phyloP scores from a whole-genome alignment of 345 rosid genomes.

The Gossypium sturtianum region DNA sequence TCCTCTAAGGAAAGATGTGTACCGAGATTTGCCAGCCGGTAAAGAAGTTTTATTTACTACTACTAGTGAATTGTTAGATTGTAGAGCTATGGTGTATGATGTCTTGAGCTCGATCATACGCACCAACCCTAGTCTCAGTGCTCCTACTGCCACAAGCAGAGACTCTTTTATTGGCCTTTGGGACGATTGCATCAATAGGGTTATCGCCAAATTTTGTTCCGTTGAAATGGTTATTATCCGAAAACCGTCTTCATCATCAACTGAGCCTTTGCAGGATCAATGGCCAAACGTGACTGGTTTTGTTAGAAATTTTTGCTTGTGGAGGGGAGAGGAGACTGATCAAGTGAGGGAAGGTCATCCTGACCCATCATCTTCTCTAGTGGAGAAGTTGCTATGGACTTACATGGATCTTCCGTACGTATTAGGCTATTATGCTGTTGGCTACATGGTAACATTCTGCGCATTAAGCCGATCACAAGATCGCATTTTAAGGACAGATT shows the following conservation, averaged over 20 bases:
- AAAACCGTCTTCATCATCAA: slow-evolving; percentile 33
- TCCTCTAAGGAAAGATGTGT: slow-evolving; percentile 77
- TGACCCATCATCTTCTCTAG: slow-evolving; percentile 61
- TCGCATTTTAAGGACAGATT: slow-evolving; percentile 60
- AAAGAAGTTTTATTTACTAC: slow-evolving; percentile 76
- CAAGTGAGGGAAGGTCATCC: slow-evolving; percentile 51
- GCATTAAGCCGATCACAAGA: slow-evolving; percentile 66
- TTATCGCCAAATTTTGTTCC: slow-evolving; percentile 70
- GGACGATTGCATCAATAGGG: slow-evolving; percentile 81
- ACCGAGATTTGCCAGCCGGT: slow-evolving; percentile 72
- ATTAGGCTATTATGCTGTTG: slow-evolving; percentile 79
- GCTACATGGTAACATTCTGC: slow-evolving; percentile 69
- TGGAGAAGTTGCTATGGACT: slow-evolving; percentile 80
- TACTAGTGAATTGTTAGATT: slow-evolving; percentile 58
- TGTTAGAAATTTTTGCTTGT: slow-evolving; percentile 60
- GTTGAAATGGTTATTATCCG: slow-evolving; percentile 50
- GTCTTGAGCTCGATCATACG: slow-evolving; percentile 60
- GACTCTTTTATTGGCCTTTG: slow-evolving; percentile 84
- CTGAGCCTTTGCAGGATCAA: slow-evolving; percentile 48
- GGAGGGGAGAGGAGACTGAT: slow-evolving; percentile 94
- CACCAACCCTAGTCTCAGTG: slow-evolving; percentile 37
- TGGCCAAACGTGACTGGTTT: slow-evolving; percentile 94
- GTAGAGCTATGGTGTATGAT: slow-evolving; percentile 56
- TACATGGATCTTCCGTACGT: slow-evolving; percentile 80
- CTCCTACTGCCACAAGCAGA: slow-evolving; percentile 45